These are phyloP conservation scores for Lunularia cruciata DNA, from an alignment of 225 moss, liverwort and hornwort species.

Conservation along the genomic window DNA sequence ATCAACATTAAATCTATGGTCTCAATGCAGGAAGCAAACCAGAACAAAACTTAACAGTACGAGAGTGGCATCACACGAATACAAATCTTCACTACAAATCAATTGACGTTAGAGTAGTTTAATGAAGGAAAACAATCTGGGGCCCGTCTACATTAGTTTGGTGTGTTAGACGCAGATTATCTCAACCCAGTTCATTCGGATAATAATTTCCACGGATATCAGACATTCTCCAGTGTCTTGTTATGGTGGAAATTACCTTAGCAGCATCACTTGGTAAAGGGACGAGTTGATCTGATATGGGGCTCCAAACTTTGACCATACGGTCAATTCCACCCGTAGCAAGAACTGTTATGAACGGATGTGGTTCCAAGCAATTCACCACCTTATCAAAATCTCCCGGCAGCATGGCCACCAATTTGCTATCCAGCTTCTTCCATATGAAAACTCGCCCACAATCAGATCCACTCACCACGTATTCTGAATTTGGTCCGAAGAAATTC, in stretches of 20 bases:
- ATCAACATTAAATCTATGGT: too few relatives aligned
- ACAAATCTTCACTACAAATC: too few relatives aligned
- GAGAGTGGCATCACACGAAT: too few relatives aligned
- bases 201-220: too few relatives aligned
- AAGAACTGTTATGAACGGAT: conserved; percentile 68
- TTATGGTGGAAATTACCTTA: conserved; percentile 59
- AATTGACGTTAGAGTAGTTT: too few relatives aligned
- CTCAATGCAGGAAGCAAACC: too few relatives aligned
- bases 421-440: conserved; percentile 87
- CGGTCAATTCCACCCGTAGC: conserved; percentile 87
- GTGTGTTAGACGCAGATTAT: too few relatives aligned
- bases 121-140: too few relatives aligned
- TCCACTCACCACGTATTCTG: conserved; percentile 86
- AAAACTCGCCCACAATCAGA: conserved; percentile 93
- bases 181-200: too few relatives aligned
- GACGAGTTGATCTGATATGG: conserved; percentile 53
- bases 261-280: conserved; percentile 70
- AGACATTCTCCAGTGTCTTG: too few relatives aligned
- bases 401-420: conserved; percentile 67
- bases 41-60: too few relatives aligned
- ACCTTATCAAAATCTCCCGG: conserved; percentile 63
- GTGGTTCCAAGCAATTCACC: conserved; percentile 91
- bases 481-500: conserved; percentile 87
- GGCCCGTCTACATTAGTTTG: too few relatives aligned
- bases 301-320: conserved; percentile 84